Evolutionary conservation across 2,329 filamentous ascomycete species (phyloP).

Genomic region (Diaporthe australafricana): DNA sequence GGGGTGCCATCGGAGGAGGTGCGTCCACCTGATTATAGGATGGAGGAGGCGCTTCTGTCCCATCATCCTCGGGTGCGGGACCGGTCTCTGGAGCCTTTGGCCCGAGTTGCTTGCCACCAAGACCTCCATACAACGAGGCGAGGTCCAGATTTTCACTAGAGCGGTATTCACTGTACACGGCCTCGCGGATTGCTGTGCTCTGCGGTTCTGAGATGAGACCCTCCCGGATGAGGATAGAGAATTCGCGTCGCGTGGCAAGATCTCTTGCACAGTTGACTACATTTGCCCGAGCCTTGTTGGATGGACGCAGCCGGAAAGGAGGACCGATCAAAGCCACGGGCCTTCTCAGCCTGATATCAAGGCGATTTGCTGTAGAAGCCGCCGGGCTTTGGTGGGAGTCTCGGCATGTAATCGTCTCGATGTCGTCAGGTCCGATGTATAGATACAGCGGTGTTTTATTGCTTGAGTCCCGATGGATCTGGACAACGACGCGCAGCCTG

Average conservation of each 20-base stretch:
- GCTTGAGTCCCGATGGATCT: constrained; percentile 13
- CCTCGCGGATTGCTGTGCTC: not conserved
- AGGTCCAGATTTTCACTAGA: not conserved
- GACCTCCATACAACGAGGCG: not conserved
- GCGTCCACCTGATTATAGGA: constrained; percentile 15
- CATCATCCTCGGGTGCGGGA: not conserved
- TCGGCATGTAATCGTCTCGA: not conserved
- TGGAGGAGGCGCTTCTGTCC: constrained; percentile 15
- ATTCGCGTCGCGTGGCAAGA: not conserved
- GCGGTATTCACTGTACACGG: not conserved
- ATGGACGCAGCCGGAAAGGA: constrained; percentile 15
- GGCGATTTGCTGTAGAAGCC: not conserved
- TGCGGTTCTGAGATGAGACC: not conserved
- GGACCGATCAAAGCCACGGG: not conserved
- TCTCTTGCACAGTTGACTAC: not conserved
- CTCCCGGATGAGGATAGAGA: not conserved
- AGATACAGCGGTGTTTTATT: constrained; percentile 7
- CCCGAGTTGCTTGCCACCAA: not conserved
- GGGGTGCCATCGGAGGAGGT: constrained; percentile 13
- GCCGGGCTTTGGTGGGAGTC: not conserved
- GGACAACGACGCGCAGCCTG: constrained; percentile 5
- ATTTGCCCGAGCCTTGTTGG: constrained; percentile 1
- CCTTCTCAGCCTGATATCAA: not conserved
- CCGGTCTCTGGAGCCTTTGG: not conserved
- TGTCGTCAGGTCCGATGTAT: not conserved